Base-by-base conservation (phyloP, 2,329 filamentous ascomycete species). In the Curvularia lunata region DNA sequence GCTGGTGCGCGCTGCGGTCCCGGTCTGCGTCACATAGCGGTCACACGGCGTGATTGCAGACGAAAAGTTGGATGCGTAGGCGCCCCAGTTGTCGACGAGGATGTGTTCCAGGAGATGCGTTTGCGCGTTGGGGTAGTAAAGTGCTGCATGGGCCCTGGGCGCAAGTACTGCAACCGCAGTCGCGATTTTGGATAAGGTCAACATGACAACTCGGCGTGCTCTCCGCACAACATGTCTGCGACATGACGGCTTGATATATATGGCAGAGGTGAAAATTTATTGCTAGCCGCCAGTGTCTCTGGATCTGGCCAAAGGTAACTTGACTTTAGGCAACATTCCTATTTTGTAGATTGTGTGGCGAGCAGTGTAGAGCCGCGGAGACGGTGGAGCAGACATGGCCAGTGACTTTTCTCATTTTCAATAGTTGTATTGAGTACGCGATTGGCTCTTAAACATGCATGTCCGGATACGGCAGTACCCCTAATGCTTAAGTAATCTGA, bases 41-140 rank as follows among this genome's bases (percentile, higher is more conserved):
- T 59, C 54, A 49, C 61, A 66, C 3, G 63, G 63, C 1, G 54
- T 64, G 23, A 66, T 66, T 19, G 63, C 61, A 6, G 61, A 63
- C 10, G 60, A 62, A 47, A 66, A 64, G 8, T 60, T 60, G 16
- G 63, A 59, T 10, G 61, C 54, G 41, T 56, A 64, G 19, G 61
- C 56, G 47, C 63, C 63, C 53, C 62, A 61, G 3, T 63, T 63
- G 23, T 64, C 59, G 21, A 59, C 57, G 16, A 64, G 62, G 9
- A 64, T 58, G 19, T 66, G 61, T 41, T 66, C 59, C 27, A 64
- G 49, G 21, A 61, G 60, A 4, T 51, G 56, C 6, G 37, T 47
- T 19, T 51, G 34, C 4, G 52, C 9, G 23, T 52, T 46, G 9
- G 60, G 62, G 27, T 59, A 53, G 43, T 65, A 59, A 9, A 56